Conservation (phyloP, 768 basidiomycete species). For the Tubosaeta sp. region DNA sequence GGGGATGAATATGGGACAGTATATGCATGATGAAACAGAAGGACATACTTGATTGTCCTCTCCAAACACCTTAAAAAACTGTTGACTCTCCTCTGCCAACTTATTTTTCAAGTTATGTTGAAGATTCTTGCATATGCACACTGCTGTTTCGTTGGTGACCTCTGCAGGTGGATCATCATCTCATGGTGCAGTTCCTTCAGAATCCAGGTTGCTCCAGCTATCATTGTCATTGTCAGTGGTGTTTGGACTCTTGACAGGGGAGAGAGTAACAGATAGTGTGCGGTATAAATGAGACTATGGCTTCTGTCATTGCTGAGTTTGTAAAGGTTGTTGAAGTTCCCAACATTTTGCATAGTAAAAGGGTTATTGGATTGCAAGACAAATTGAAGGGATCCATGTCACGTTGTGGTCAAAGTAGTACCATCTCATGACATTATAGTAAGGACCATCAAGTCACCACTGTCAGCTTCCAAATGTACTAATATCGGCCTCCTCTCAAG, state of each 20-base stretch:
- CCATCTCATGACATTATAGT: no score
- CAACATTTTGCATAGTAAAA: slow-evolving; percentile 87
- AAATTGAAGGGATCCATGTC: slow-evolving; percentile 8
- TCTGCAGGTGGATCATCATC: slow-evolving; percentile 20
- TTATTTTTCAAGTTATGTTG: slow-evolving; percentile 82
- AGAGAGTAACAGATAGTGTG: no score
- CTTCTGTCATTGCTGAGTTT: slow-evolving; percentile 73
- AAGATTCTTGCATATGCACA: slow-evolving; percentile 72
- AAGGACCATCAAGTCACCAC: no score
- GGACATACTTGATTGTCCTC: slow-evolving; percentile 82
- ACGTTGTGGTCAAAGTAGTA: no score
- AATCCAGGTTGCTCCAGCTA: slow-evolving; percentile 22
- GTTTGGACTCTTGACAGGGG: no score
- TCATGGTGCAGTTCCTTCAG: slow-evolving; percentile 7
- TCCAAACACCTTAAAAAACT: slow-evolving; percentile 79
- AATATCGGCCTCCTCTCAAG: no score
- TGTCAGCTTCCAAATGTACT: no score
- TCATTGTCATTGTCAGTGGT: slow-evolving; percentile 36
- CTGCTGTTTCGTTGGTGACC: slow-evolving; percentile 59
- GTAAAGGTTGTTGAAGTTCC: slow-evolving; percentile 78
- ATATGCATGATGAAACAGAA: background rate
- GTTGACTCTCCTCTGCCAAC: slow-evolving; percentile 74
- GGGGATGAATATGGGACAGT: no score
- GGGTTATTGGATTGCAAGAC: slow-evolving; percentile 69
- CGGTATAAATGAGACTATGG: no score